These are phyloP conservation scores for Lantana camara DNA, from an alignment of 257 asterid species.

Conservation along the genomic window DNA sequence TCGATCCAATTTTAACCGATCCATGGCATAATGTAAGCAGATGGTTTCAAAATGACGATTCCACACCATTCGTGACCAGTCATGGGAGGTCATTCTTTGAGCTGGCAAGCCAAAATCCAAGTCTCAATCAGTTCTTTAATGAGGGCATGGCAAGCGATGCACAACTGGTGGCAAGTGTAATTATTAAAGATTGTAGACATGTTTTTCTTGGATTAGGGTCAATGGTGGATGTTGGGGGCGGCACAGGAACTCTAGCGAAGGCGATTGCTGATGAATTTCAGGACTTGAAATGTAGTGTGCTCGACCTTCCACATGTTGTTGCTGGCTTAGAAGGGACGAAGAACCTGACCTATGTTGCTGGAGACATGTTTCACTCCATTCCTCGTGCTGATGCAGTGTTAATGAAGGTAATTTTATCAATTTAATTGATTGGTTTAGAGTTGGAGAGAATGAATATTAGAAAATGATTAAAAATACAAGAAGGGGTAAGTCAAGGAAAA, in stretches of 20 bases:
- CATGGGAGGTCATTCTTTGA: not conserved
- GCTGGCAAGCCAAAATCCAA: not conserved
- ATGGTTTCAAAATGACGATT: too few species aligned
- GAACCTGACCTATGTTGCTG: not conserved
- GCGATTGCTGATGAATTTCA: not conserved
- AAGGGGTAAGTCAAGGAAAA: too few species aligned
- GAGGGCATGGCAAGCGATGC: not conserved
- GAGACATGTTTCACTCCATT: not conserved
- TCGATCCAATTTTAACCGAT: too few species aligned
- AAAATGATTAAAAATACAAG: too few species aligned
- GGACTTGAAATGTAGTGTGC: too few species aligned
- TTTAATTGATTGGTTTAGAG: too few species aligned
- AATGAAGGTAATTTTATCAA: constrained; percentile 5
- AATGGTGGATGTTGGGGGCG: constrained; percentile 7
- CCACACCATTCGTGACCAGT: not conserved
- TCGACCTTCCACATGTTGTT: too few species aligned
- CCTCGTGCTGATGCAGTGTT: not conserved
- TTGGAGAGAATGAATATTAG: too few species aligned
- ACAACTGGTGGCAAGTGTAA: not conserved
- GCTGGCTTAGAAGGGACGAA: not conserved
- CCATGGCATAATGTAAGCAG: too few species aligned
- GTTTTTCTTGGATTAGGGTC: not conserved
- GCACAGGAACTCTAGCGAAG: not conserved
- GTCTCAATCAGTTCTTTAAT: not conserved
- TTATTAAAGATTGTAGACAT: not conserved